phyloP scores from a whole-genome alignment of 352 stramenopile species.

The Phytophthora sojae region DNA sequence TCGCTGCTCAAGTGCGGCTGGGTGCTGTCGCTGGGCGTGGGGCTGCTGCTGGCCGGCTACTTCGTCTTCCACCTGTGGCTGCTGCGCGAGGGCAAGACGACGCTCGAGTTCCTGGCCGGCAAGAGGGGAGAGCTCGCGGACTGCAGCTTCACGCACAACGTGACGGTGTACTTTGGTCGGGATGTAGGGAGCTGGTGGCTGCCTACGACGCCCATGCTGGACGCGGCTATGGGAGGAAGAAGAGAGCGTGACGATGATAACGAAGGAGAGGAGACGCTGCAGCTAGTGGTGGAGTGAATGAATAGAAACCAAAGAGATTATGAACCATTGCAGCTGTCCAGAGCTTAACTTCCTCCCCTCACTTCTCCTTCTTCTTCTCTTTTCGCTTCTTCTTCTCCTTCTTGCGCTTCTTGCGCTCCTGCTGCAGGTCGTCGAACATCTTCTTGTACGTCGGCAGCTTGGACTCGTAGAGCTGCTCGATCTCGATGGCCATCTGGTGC shows the following conservation, averaged over 20 bases:
- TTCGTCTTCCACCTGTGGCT: conserved; percentile 83
- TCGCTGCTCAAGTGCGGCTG: conserved; percentile 53
- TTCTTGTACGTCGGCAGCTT: conserved; percentile 72
- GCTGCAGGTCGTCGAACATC: conserved; percentile 81
- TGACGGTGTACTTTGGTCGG: conserved; percentile 73
- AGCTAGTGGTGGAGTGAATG: conserved; percentile 43
- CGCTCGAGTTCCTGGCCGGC: conserved; percentile 74
- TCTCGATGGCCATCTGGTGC: conserved; percentile 84
- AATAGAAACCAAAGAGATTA: conserved; percentile 32
- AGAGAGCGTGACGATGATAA: neutral
- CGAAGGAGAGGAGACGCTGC: conserved; percentile 41
- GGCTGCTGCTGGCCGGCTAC: conserved; percentile 70
- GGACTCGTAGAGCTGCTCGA: conserved; percentile 78
- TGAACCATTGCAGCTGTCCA: conserved; percentile 16
- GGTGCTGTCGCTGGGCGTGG: conserved; percentile 60
- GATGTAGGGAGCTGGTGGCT: conserved; percentile 66
- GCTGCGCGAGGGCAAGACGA: conserved; percentile 68
- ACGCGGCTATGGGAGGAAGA: conserved; percentile 34
- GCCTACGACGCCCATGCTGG: conserved; percentile 54
- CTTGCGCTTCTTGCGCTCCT: conserved; percentile 89
- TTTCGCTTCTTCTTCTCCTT: conserved; percentile 93
- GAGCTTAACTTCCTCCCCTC: conserved; percentile 44
- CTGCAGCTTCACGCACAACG: conserved; percentile 55
- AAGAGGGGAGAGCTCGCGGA: conserved; percentile 58
- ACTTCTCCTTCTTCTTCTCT: conserved; percentile 91